A percentile compares a stretch with the other conserved stretches of the same genome.
These are phyloP conservation scores for Xylaria sp. DNA, from an alignment of 2,329 filamentous ascomycete species.

Conservation along the genomic window DNA sequence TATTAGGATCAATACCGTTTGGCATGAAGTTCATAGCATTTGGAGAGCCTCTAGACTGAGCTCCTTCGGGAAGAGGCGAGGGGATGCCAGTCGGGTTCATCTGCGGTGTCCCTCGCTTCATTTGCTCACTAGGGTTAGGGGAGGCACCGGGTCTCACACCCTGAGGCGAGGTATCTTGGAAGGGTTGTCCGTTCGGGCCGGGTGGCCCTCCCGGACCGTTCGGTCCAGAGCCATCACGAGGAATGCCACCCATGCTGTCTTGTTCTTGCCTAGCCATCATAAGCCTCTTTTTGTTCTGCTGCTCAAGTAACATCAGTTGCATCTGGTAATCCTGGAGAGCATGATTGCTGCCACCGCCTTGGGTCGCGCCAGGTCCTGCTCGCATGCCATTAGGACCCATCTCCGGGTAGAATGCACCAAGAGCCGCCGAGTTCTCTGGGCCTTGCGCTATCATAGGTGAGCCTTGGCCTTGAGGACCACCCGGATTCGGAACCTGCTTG, in stretches of 20 bases:
- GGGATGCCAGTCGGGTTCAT: slow-evolving; percentile 76
- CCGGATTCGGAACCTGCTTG: slow-evolving; percentile 80
- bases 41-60: slow-evolving; percentile 73
- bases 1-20: slow-evolving; percentile 70
- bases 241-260: slow-evolving; percentile 68
- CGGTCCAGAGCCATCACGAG: slow-evolving; percentile 63
- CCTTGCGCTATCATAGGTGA: slow-evolving; percentile 85
- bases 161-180: slow-evolving; percentile 77
- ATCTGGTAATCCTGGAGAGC: slow-evolving; percentile 89
- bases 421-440: slow-evolving; percentile 69
- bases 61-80: slow-evolving; percentile 76
- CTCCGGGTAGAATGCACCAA: slow-evolving; percentile 71
- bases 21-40: slow-evolving; percentile 73
- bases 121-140: slow-evolving; percentile 80
- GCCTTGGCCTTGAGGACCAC: slow-evolving; percentile 78
- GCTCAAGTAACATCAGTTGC: slow-evolving; percentile 87
- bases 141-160: slow-evolving; percentile 76
- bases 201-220: slow-evolving; percentile 58
- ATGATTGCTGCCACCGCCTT: slow-evolving; percentile 74
- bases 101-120: slow-evolving; percentile 81
- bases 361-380: slow-evolving; percentile 58
- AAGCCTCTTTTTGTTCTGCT: slow-evolving; percentile 87
- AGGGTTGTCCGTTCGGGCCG: slow-evolving; percentile 70
- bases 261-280: slow-evolving; percentile 87
- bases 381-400: slow-evolving; percentile 71